Evolutionary conservation across 208 protist genomes (phyloP), one percentile per base, ranked within the genome.

Genomic region (Leishmania gerbilli): DNA sequence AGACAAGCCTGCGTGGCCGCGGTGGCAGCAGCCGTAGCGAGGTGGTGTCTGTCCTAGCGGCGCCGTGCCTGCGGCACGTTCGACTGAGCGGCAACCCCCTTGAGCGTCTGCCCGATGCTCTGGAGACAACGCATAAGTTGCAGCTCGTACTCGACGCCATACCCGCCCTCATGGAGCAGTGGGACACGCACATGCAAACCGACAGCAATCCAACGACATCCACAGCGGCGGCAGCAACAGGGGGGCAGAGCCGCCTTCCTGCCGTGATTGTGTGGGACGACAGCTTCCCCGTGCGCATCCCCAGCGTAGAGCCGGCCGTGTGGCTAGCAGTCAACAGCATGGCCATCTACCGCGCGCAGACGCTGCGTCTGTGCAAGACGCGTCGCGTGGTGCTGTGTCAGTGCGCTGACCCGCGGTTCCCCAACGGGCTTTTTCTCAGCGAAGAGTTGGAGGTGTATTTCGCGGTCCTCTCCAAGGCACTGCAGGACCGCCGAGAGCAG

Each of bases 231-330:
- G 4, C 34, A 34, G 45, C 53, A 45, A 27, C 19, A 47, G 64
- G 53, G 17, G 8, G 40, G 4, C 47, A 80, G 56, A 62, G 31
- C n/a, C 76, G 56, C n/a, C 76, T 80, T 55, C 84, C 83, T 24
- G 87, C 88, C 0, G 80, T 91, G 47, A 87, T 96, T 51, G 84
- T 91, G 47, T 96, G 93, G 93, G 91, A 96, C 75, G 91, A 96
- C 78, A 91, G 90, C 77, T 96, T 93, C 77, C 93, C 93, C 3
- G 88, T 86, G 34, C 86, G 83, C 71, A 77, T 88, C 60, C 79
- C 80, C 5, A 74, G 64, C 71, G 77, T 79, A 47, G 80, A 82
- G 49, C 82, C 81, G 11, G 71, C 85, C 34, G 84, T 92, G 74
- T 94, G 91, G 89, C 81, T 94, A 56, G 91, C 87, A n/a, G 87